Evolutionary conservation across 2,329 filamentous ascomycete species (phyloP), one percentile per base, ranked within the genome.

Genomic region (Fusarium floridanum): DNA sequence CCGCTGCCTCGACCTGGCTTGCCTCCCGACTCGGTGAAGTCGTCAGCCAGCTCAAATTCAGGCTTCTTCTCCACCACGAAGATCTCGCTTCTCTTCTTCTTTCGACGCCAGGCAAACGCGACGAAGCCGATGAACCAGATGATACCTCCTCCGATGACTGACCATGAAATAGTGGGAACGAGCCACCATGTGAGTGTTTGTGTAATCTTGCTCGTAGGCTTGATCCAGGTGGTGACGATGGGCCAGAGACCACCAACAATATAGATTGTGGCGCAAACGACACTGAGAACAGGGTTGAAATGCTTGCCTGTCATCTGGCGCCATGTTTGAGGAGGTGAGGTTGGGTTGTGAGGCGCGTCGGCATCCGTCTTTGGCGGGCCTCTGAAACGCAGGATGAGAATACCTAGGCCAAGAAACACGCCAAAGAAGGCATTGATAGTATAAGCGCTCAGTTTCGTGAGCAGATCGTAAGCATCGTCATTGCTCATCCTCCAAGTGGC

Each of bases 91-190:
- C 80, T 68, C 62, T 77, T 81, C 12, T 76, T 72, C 37, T 81
- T 79, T 4, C 76, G 78, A 22, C 73, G 74, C 68, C 76, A 76
- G 1, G 82, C 81, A 16, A 81, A 72, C 7, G 74, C 72, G 4
- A 82, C 34, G 65, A 83, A 83, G n/a, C 81, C 81, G 1, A 83
- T 61, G 69, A 80, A 83, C 82, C 82, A 83, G 5, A 80, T 57
- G n/a, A 73, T 24, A 7, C 79, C 77, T 6, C 77, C 67, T 5
- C 43, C 75, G 8, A 83, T 77, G 60, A 83, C 67, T 20, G 74
- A 64, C 79, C 81, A 82, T 5, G 78, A 79, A 22, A 82, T 78
- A 4, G 76, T 68, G 0, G 82, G 82, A 5, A 82, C 72, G 16
- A 82, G 68, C 71, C 72, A 83, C 82, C 81, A 83, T 5, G 32